These are phyloP conservation scores for Cladobotryum mycophilum DNA, from an alignment of 2,329 filamentous ascomycete genomes.

Conservation along the genomic window DNA sequence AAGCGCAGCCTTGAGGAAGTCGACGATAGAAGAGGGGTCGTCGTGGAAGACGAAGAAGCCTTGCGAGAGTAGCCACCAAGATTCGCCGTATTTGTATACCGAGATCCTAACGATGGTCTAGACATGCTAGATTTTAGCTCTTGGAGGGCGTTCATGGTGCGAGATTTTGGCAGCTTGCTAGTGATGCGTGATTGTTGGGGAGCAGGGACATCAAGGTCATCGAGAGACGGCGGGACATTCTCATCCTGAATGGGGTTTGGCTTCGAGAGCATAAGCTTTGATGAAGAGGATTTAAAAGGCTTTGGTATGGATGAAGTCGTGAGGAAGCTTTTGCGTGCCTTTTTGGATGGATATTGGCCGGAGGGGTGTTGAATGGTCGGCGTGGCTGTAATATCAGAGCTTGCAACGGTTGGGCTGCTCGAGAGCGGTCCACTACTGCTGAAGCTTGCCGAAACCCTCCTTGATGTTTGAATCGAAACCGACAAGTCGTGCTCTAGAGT, in stretches of 20 bases:
- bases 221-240: slow-evolving; percentile 17
- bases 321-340: slow-evolving; percentile 14
- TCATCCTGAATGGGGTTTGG: slow-evolving; percentile 19
- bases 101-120: slow-evolving; percentile 21
- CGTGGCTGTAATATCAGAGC: slow-evolving; percentile 22
- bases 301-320: slow-evolving; percentile 12
- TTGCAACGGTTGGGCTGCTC: slow-evolving; percentile 25
- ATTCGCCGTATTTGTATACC: slow-evolving; percentile 12
- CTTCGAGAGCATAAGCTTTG: slow-evolving; percentile 11
- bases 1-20: slow-evolving; percentile 16
- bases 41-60: slow-evolving; percentile 17
- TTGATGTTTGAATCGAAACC: slow-evolving; percentile 14
- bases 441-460: slow-evolving; percentile 28
- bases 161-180: slow-evolving; percentile 36
- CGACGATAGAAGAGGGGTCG: slow-evolving; percentile 10
- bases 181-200: not conserved
- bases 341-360: slow-evolving; percentile 10
- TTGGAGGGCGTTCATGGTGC: slow-evolving; percentile 39
- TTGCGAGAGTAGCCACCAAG: slow-evolving; percentile 14
- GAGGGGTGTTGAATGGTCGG: slow-evolving; percentile 13
- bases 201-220: not conserved
- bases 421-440: slow-evolving; percentile 18
- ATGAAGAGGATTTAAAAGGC: slow-evolving; percentile 12
- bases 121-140: slow-evolving; percentile 41
- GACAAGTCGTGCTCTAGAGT: slow-evolving; percentile 4